phyloP scores from a whole-genome alignment of 2,329 filamentous ascomycete species.

The Tolypocladium pustulatum region DNA sequence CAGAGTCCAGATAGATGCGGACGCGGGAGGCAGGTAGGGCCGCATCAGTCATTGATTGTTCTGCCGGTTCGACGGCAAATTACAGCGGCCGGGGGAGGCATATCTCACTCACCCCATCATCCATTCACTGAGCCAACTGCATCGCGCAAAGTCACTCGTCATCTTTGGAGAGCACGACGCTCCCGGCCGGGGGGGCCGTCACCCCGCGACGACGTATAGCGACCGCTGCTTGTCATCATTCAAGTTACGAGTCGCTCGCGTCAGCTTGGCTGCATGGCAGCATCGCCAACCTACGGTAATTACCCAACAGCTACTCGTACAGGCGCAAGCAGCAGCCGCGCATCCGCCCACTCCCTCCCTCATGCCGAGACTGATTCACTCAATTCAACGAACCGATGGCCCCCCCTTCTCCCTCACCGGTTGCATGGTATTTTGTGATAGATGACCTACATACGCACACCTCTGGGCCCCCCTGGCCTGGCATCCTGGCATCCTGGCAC shows the following conservation, averaged over 20 bases:
- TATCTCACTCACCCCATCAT: neutral
- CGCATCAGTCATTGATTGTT: neutral
- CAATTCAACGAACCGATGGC: neutral
- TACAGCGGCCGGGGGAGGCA: neutral
- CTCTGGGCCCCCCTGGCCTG: neutral
- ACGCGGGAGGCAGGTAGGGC: neutral
- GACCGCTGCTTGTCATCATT: too few relatives aligned
- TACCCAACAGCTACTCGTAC: neutral
- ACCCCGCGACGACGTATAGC: too few relatives aligned
- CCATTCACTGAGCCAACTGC: neutral
- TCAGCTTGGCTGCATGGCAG: neutral
- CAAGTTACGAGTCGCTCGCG: neutral
- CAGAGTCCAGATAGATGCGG: neutral
- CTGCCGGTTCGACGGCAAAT: neutral
- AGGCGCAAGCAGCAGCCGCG: neutral
- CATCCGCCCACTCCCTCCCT: neutral
- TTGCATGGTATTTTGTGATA: slow-evolving; percentile 18
- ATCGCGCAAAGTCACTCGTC: neutral
- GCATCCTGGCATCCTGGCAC: neutral
- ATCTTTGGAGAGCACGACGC: neutral
- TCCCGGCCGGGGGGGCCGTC: too few relatives aligned
- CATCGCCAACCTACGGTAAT: neutral
- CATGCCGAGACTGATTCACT: neutral
- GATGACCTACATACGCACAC: slow-evolving; percentile 9
- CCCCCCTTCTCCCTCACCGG: slow-evolving; percentile 9